Base-by-base conservation (phyloP, 2,329 filamentous ascomycete species). In the Penicillium sumatraense region DNA sequence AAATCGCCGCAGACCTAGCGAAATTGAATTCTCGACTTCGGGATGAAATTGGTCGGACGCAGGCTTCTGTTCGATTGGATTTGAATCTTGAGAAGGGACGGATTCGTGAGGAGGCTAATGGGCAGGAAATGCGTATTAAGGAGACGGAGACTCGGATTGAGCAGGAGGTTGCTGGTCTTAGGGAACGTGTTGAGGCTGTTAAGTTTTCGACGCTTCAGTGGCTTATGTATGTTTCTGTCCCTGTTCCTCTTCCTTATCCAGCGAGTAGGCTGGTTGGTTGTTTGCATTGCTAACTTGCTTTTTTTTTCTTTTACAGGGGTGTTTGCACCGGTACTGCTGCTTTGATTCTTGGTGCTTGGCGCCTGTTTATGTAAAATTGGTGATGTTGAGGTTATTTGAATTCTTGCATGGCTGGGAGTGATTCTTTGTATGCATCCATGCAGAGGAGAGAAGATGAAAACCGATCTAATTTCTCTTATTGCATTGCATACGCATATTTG, bases 131-230 rank as follows among this genome's bases (percentile, higher is more conserved):
- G 76, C 96, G 96, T 80, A 91, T 99, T 69, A 97, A 96, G 80
- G 95, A 99, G 83, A 98, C 95, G 11, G 95, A 99, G 80, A 96
- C 93, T 54, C 88, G 96, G 77, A 98, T 99, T 68, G 95, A 99
- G 80, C 93, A 98, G 78, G 95, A 98, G 80, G 92, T 95, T 51
- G 93, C 93, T 36, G 89, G 89, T 27, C 75, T 99, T 70, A 82
- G 91, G 63, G 95, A 98, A 80, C 89, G 96, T 78, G 82, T 99
- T 45, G 95, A 99, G 79, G 90, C 91, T 64, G 95, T 99, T 74
- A 99, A 99, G 82, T 98, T 98, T 77, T 91, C 92, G 71, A 98
- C 95, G 31, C 76, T 99, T 73, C 95, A 99, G 81, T 99, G 95
- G 95, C 80, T 99, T 64, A 97, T 98, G 88, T 93, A 89, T 70